These are phyloP conservation scores for Aspergillus sp. DNA, from an alignment of 2,329 filamentous ascomycete species.

Conservation along the genomic window DNA sequence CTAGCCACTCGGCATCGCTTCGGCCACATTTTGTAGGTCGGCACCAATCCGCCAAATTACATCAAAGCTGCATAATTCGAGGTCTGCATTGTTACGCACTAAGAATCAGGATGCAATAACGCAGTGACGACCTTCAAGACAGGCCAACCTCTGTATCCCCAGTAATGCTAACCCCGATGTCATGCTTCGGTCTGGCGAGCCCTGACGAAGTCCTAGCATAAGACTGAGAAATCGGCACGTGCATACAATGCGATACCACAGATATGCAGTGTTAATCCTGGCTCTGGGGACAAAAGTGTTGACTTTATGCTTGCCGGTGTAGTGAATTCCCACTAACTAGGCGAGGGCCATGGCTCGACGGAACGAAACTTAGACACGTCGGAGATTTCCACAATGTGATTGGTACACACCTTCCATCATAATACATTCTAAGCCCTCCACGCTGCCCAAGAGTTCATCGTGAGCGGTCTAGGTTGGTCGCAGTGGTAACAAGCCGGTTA, in stretches of 20 bases:
- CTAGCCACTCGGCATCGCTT: background rate
- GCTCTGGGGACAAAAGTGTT: no score
- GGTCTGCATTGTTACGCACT: background rate
- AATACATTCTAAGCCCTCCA: slow-evolving; percentile 47
- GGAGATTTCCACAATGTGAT: slow-evolving; percentile 40
- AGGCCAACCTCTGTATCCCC: background rate
- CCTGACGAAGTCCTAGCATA: slow-evolving; percentile 42
- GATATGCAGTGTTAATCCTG: slow-evolving; percentile 15
- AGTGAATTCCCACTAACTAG: slow-evolving; percentile 45
- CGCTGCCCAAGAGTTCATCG: slow-evolving; percentile 36
- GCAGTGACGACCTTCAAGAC: background rate
- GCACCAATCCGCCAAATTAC: no score
- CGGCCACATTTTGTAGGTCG: background rate
- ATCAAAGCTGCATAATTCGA: no score
- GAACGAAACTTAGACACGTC: slow-evolving; percentile 38
- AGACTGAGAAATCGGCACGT: slow-evolving; percentile 41
- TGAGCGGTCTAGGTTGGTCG: slow-evolving; percentile 34
- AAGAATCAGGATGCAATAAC: background rate
- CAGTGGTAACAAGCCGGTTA: slow-evolving; percentile 29
- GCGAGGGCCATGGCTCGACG: slow-evolving; percentile 42
- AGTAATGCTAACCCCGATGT: background rate
- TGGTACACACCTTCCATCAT: slow-evolving; percentile 44
- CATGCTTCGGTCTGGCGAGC: slow-evolving; percentile 3
- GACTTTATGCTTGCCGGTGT: background rate
- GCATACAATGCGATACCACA: slow-evolving; percentile 43